A percentile compares a stretch with the other conserved stretches of the same genome.
phyloP scores from a whole-genome alignment of 2,329 filamentous ascomycete species.

The Malbranchea zuffiana region DNA sequence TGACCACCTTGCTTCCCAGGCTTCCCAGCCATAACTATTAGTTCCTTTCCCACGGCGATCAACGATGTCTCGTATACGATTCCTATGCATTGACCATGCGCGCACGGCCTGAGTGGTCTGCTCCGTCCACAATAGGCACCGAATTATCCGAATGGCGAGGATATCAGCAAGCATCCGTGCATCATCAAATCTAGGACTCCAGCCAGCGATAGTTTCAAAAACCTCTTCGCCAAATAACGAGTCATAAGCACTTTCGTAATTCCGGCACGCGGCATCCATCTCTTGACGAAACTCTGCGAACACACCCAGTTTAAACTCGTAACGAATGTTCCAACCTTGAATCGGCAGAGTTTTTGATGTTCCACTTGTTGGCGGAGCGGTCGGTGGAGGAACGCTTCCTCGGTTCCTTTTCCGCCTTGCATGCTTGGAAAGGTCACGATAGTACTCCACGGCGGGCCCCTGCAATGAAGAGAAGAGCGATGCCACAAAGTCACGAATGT shows the following conservation, averaged over 20 bases:
- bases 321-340: conserved; percentile 84
- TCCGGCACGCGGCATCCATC: conserved; percentile 73
- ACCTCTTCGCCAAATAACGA: conserved; percentile 70
- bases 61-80: conserved; percentile 62
- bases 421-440: conserved; percentile 87
- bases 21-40: conserved; percentile 82
- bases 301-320: conserved; percentile 85
- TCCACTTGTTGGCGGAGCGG: conserved; percentile 67
- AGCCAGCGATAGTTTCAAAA: conserved; percentile 77
- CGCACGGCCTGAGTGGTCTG: conserved; percentile 70
- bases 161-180: conserved; percentile 78
- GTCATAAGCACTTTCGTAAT: conserved; percentile 81
- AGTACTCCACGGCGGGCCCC: conserved; percentile 72
- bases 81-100: conserved; percentile 67
- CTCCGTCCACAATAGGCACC: conserved; percentile 70
- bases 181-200: conserved; percentile 85
- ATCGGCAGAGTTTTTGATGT: conserved; percentile 77
- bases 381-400: conserved; percentile 66
- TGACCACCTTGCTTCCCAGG: conserved; percentile 75
- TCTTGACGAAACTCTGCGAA: conserved; percentile 91
- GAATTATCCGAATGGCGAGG: conserved; percentile 66
- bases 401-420: conserved; percentile 76
- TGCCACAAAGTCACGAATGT: conserved; percentile 62
- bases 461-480: conserved; percentile 64
- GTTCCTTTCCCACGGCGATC: conserved; percentile 77